A percentile compares a stretch with the other conserved stretches of the same genome.
Evolutionary conservation across 2,329 filamentous ascomycete species (phyloP).

Genomic region (Fusarium poae): DNA sequence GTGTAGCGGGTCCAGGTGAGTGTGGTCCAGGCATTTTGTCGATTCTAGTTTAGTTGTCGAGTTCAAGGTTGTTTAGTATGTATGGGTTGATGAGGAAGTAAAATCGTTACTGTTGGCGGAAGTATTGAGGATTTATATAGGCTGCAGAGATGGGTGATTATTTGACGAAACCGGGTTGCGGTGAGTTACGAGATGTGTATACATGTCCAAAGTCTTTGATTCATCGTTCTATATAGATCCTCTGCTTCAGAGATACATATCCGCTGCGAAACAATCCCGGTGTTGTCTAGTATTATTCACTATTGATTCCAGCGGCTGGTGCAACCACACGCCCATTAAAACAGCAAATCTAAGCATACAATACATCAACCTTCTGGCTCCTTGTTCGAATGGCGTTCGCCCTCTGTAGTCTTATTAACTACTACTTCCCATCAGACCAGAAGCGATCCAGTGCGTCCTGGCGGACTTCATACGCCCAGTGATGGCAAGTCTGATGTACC

Average conservation of each 20-base stretch:
- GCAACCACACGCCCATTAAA: not conserved
- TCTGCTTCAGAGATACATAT: not conserved
- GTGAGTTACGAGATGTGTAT: rapidly evolving
- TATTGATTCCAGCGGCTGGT: not conserved
- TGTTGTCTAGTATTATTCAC: not conserved
- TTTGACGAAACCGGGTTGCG: too few relatives aligned
- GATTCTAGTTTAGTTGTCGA: too few relatives aligned
- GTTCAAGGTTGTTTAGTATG: too few relatives aligned
- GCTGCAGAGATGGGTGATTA: not conserved
- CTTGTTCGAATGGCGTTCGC: too few relatives aligned
- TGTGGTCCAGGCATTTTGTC: not conserved
- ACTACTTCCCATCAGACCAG: constrained; percentile 6
- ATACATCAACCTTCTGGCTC: not conserved
- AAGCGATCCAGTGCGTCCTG: constrained; percentile 24
- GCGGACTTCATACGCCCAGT: constrained; percentile 26
- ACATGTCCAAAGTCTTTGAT: not conserved
- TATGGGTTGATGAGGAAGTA: too few relatives aligned
- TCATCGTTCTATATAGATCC: not conserved
- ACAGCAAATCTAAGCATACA: not conserved
- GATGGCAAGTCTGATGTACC: constrained; percentile 27
- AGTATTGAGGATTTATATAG: not conserved
- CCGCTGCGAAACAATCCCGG: not conserved
- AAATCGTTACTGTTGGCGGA: not conserved
- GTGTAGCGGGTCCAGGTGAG: not conserved
- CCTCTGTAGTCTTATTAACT: rapidly evolving